A percentile compares a stretch with the other conserved stretches of the same genome.
Conservation (phyloP, 2,329 filamentous ascomycete genomes). For the Lasiodiplodia sp. region DNA sequence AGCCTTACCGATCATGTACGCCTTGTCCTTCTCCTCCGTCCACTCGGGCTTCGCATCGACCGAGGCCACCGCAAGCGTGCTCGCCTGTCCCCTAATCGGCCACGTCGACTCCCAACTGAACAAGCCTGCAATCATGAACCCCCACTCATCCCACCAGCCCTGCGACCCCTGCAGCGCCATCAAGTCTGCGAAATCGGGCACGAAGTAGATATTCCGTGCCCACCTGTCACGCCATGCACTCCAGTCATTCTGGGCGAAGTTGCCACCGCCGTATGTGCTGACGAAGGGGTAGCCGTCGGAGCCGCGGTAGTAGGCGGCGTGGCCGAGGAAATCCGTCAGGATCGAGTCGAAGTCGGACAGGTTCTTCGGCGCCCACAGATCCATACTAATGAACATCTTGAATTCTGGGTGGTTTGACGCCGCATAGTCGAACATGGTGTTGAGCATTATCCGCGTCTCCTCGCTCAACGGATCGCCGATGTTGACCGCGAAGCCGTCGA, state of each 20-base stretch:
- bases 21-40: slow-evolving; percentile 37
- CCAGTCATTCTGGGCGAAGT: background rate
- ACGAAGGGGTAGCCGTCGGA: slow-evolving; percentile 4
- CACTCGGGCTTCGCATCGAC: slow-evolving; percentile 37
- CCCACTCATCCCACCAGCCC: slow-evolving; percentile 43
- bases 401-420: background rate
- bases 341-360: slow-evolving; percentile 10
- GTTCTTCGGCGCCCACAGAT: slow-evolving; percentile 7
- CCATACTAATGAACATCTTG: slow-evolving; percentile 17
- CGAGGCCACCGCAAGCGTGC: slow-evolving; percentile 32
- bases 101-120: slow-evolving; percentile 51
- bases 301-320: slow-evolving; percentile 1
- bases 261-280: slow-evolving; percentile 4
- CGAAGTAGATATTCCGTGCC: slow-evolving; percentile 38
- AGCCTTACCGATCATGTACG: slow-evolving; percentile 43
- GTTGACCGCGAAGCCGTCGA: slow-evolving; percentile 14
- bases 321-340: slow-evolving; percentile 12
- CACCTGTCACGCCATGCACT: background rate
- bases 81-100: slow-evolving; percentile 34
- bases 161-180: slow-evolving; percentile 43
- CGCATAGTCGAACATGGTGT: slow-evolving; percentile 10
- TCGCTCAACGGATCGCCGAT: background rate
- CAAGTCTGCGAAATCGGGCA: slow-evolving; percentile 40
- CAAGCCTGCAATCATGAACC: slow-evolving; percentile 44
- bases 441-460: background rate